phyloP scores from a whole-genome alignment of 2,329 filamentous ascomycete genomes.

The Sclerotinia minor region DNA sequence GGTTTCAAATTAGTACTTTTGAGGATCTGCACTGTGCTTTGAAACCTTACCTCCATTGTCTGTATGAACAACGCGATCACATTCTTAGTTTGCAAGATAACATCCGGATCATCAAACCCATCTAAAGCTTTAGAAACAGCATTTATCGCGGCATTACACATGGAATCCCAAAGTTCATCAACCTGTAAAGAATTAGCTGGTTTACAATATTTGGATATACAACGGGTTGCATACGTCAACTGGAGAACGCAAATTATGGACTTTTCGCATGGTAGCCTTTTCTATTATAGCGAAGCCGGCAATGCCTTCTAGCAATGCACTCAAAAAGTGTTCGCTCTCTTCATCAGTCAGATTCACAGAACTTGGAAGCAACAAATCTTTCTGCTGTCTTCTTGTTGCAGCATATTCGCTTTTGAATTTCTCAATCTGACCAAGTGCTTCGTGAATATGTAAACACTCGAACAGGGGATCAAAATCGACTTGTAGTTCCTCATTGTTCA shows the following conservation, averaged over 20 bases:
- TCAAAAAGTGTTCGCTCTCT: slow-evolving; percentile 79
- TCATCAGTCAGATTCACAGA: slow-evolving; percentile 77
- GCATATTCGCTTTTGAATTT: slow-evolving; percentile 90
- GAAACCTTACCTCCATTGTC: slow-evolving; percentile 79
- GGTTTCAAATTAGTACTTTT: slow-evolving; percentile 25
- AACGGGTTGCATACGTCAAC: slow-evolving; percentile 65
- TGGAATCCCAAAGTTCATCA: slow-evolving; percentile 98
- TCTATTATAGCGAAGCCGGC: slow-evolving; percentile 96
- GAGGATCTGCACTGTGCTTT: background rate
- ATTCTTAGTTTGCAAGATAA: slow-evolving; percentile 91
- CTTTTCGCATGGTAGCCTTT: slow-evolving; percentile 85
- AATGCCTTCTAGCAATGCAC: slow-evolving; percentile 88
- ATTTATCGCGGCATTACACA: slow-evolving; percentile 84
- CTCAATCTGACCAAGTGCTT: slow-evolving; percentile 88
- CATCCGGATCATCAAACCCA: slow-evolving; percentile 83
- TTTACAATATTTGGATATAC: background rate
- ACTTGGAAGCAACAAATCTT: slow-evolving; percentile 80
- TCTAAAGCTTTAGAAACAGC: slow-evolving; percentile 78
- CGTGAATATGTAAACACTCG: slow-evolving; percentile 94
- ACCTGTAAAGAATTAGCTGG: slow-evolving; percentile 55
- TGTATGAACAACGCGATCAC: slow-evolving; percentile 93
- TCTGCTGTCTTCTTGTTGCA: slow-evolving; percentile 86
- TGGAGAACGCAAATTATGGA: slow-evolving; percentile 76
- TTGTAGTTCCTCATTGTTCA: slow-evolving; percentile 92
- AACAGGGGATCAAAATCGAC: slow-evolving; percentile 94